Evolutionary conservation across 2,329 filamentous ascomycete genomes (phyloP).

Genomic region (Trichoderma brevicompactum): DNA sequence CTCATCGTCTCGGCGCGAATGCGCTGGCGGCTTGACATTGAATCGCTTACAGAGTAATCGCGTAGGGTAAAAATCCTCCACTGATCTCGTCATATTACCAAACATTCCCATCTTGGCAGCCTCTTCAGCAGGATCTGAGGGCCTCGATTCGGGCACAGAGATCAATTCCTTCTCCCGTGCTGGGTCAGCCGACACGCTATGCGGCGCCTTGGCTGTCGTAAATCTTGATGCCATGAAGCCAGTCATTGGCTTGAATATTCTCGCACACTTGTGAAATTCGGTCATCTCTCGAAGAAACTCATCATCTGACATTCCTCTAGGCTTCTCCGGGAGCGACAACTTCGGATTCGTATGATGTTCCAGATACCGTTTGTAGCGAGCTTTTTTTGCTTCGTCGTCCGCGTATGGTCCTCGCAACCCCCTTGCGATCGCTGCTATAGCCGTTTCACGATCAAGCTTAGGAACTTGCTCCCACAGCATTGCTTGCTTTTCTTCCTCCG

Average conservation of each 20-base stretch:
- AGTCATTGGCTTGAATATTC: slow-evolving; percentile 87
- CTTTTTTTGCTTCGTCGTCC: slow-evolving; percentile 77
- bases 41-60: slow-evolving; percentile 93
- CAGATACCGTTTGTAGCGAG: slow-evolving; percentile 81
- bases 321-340: slow-evolving; percentile 56
- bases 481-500: slow-evolving; percentile 65
- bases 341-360: slow-evolving; percentile 65
- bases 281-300: slow-evolving; percentile 80
- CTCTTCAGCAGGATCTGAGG: slow-evolving; percentile 74
- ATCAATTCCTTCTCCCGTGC: slow-evolving; percentile 35
- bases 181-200: slow-evolving; percentile 36
- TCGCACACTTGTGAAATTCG: slow-evolving; percentile 70
- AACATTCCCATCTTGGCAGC: slow-evolving; percentile 93
- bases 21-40: slow-evolving; percentile 76
- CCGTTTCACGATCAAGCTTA: slow-evolving; percentile 67
- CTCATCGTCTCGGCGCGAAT: slow-evolving; percentile 60
- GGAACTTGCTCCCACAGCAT: slow-evolving; percentile 64
- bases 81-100: slow-evolving; percentile 79
- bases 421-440: slow-evolving; percentile 69
- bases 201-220: slow-evolving; percentile 66
- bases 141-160: slow-evolving; percentile 42
- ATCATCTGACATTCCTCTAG: slow-evolving; percentile 56
- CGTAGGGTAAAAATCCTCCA: slow-evolving; percentile 75
- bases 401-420: slow-evolving; percentile 74
- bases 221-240: slow-evolving; percentile 94